Evolutionary conservation across 768 basidiomycete species (phyloP), one percentile per base, ranked within the genome.

Genomic region (Trametes meyenii): DNA sequence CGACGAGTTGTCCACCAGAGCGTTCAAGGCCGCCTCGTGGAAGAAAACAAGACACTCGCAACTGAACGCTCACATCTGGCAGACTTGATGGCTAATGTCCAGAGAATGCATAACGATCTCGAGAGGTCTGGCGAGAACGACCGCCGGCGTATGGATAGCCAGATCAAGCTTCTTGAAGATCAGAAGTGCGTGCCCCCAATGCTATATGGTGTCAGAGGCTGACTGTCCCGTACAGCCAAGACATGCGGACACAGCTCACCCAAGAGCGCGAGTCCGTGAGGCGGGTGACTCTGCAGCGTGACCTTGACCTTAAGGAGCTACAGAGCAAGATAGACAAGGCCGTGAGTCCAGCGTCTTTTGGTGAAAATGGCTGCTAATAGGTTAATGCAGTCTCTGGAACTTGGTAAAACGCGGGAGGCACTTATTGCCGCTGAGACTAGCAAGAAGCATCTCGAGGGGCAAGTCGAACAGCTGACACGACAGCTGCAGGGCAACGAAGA

Each of bases 81-180:
- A 2, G 92, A 95, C 71, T 80, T 97, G 26, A 93, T 96, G 85
- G 78, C 82, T 24, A 96, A 92, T 70, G 87, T 96, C 23, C 93
- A 95, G 74, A 89, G 84, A 69, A 94, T 97, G 86, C 92, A 94
- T 67, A 85, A 85, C 57, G 96, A 97, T 67, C 79, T 92, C 7
- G 94, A 96, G 70, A 83, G 87, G 51, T 89, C 90, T 0, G 86
- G 88, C 6, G 87, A 89, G 70, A 96, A 92, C 60, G 92, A 96
- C 66, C 83, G 92, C 19, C 79, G 85, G 14, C 85, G 93, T 8
- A 76, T 96, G 36, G 94, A 97, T 73, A 86, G 79, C 57, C 88
- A 94, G 67, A 75, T 94, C 43, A 85, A 91, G 66, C 81, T 88
- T 74, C 75, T 94, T 55, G 91, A 95, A 70, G 77, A 78, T 42